These are phyloP conservation scores for Haplosporangium gracile DNA, from an alignment of 192 early-diverging fungal genomes.

Conservation along the genomic window DNA sequence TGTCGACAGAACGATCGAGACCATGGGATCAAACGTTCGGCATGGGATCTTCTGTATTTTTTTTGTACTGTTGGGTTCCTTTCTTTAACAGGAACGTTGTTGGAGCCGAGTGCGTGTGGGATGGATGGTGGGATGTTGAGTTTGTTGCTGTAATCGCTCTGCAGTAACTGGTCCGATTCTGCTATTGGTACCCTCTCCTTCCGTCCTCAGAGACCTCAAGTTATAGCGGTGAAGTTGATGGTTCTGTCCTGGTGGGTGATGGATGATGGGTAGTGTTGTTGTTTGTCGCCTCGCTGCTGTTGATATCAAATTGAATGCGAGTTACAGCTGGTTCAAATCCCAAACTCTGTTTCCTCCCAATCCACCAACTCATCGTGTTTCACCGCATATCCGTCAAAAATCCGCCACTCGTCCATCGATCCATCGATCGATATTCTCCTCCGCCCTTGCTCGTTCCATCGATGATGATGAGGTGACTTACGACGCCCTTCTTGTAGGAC, in stretches of 20 bases:
- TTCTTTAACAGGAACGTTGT: neutral
- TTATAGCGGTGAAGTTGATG: neutral
- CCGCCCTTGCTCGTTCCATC: conserved; percentile 38
- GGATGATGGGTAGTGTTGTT: neutral
- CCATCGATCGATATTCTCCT: conserved; percentile 14
- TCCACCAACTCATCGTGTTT: neutral
- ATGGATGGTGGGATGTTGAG: neutral
- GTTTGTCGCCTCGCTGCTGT: neutral
- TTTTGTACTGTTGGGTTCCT: neutral
- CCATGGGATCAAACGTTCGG: conserved; percentile 7
- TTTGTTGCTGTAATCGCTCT: neutral
- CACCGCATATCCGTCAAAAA: conserved; percentile 14
- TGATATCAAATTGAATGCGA: neutral
- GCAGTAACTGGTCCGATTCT: neutral
- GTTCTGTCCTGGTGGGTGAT: neutral
- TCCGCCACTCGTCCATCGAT: conserved; percentile 19
- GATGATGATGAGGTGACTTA: conserved; percentile 55
- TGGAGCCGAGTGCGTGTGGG: neutral
- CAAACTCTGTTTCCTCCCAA: neutral
- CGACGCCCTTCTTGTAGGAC: conserved; percentile 86
- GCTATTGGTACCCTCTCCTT: neutral
- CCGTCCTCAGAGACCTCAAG: neutral
- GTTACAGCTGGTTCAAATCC: neutral
- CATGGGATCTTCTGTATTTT: neutral
- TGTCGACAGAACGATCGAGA: neutral